Evolutionary conservation across 179 eudicot genomes (phyloP).

Genomic region (Sideroxylon spinosum): DNA sequence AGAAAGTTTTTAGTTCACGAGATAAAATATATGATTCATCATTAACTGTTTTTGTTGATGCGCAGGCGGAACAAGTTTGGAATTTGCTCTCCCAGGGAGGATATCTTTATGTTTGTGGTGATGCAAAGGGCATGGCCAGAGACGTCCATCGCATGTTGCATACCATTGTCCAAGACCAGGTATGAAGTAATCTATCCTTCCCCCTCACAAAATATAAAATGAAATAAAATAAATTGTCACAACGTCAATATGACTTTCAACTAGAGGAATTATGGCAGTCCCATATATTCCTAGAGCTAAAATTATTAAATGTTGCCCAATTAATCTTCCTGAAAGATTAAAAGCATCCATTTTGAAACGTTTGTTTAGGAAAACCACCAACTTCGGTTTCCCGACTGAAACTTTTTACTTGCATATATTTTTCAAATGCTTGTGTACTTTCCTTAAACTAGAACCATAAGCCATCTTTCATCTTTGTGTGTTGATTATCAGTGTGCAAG

Average conservation of each 20-base stretch:
- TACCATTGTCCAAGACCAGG: slow-evolving; percentile 64
- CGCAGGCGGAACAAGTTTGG: slow-evolving; percentile 65
- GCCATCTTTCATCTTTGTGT: not conserved
- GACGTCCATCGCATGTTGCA: slow-evolving; percentile 68
- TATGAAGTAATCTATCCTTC: slow-evolving; percentile 15
- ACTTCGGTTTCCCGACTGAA: not conserved
- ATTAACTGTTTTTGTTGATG: slow-evolving; percentile 7
- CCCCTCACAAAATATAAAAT: not conserved
- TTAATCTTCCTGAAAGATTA: not conserved
- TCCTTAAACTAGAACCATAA: not conserved
- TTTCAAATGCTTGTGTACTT: not conserved
- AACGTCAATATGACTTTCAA: not conserved
- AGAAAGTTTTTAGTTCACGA: slow-evolving; percentile 4
- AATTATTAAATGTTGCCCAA: not conserved
- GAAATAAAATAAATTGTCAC: too few species aligned
- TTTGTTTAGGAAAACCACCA: not conserved
- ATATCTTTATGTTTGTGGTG: slow-evolving; percentile 65
- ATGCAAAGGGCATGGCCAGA: slow-evolving; percentile 76
- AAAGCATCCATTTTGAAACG: not conserved
- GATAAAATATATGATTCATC: not conserved
- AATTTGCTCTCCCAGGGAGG: slow-evolving; percentile 42
- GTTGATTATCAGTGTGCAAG: not conserved
- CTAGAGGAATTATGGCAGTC: not conserved
- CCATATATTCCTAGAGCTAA: not conserved
- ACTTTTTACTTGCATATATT: not conserved